Evolutionary conservation across 805 yeast genomes (phyloP), one percentile per base, ranked within the genome.

Genomic region (Candida jianshihensis): DNA sequence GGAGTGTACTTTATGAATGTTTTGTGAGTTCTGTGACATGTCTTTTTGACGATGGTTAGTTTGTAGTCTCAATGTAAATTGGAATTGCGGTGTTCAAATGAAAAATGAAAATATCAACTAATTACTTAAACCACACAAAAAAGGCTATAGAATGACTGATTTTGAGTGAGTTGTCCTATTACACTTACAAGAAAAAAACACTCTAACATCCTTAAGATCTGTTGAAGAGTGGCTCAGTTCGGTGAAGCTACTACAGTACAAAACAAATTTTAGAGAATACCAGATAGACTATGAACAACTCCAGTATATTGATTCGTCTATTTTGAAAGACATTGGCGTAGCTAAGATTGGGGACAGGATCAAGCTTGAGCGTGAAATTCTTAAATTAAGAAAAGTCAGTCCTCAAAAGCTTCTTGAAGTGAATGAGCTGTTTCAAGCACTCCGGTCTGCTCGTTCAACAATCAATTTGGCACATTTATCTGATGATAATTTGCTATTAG

Each of bases 321-420:
- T 87, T 1, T 67, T 90, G 38, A 73, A 70, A 33, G 92, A 81
- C 38, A 54, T 92, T 10, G 95, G 96, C 0, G 58, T 90, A 10
- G 43, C 49, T n/a, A 81, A 75, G 44, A 73, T 90, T 13, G 97
- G 97, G 1, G 97, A 92, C 56, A 64, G 96, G 19, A 64, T 90
- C 16, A 65, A 81, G 20, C 58, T 90, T 10, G 75, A 80, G 48
- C 63, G 74, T 13, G 78, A 81, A 16, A 66, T 84, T 4, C 63
- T 70, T 21, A 56, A 63, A 29, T 48, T 76, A 60, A 33, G 54
- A 44, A 33, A 46, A 49, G 28, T 34, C 4, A 35, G 41, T 15
- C 20, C 33, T 8, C 19, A 30, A 4, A 17, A 35, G 21, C 34
- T 36, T 6, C 13, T 42, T 2, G 38, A 39, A 19, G 33, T 44